Evolutionary conservation across 2,329 filamentous ascomycete genomes (phyloP).

Genomic region (Hypomyces rosellus): DNA sequence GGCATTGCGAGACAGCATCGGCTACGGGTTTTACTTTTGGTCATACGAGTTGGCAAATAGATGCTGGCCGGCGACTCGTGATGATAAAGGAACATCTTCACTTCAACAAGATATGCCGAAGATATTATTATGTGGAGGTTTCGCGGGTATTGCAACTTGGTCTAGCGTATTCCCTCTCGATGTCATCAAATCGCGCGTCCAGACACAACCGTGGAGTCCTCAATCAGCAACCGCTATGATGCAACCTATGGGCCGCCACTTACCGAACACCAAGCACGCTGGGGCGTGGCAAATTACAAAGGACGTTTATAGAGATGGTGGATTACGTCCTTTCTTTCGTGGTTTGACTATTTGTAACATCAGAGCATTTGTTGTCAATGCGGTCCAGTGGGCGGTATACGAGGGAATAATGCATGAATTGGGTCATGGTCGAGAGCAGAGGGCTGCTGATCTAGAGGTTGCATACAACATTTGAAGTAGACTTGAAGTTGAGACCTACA

Average conservation of each 20-base stretch:
- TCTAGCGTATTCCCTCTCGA: slow-evolving; percentile 85
- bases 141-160: slow-evolving; percentile 87
- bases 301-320: slow-evolving; percentile 59
- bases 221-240: slow-evolving; percentile 6
- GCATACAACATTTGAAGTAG: too few relatives aligned
- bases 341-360: slow-evolving; percentile 76
- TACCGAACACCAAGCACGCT: slow-evolving; percentile 24
- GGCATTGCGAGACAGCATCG: slow-evolving; percentile 74
- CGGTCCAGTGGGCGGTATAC: slow-evolving; percentile 86
- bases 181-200: slow-evolving; percentile 87
- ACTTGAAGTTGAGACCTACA: too few relatives aligned
- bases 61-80: slow-evolving; percentile 36
- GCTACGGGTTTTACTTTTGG: slow-evolving; percentile 98
- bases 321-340: slow-evolving; percentile 59
- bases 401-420: slow-evolving; percentile 74
- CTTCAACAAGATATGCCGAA: slow-evolving; percentile 47
- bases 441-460: neutral
- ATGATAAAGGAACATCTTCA: slow-evolving; percentile 15
- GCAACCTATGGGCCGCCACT: neutral
- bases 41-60: slow-evolving; percentile 74
- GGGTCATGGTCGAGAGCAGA: slow-evolving; percentile 20
- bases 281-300: slow-evolving; percentile 59
- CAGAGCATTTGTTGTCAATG: slow-evolving; percentile 87
- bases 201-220: slow-evolving; percentile 53
- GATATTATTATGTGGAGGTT: slow-evolving; percentile 73